These are phyloP conservation scores for Ceratocystiopsis minuta DNA, from an alignment of 2,329 filamentous ascomycete genomes.

Conservation along the genomic window DNA sequence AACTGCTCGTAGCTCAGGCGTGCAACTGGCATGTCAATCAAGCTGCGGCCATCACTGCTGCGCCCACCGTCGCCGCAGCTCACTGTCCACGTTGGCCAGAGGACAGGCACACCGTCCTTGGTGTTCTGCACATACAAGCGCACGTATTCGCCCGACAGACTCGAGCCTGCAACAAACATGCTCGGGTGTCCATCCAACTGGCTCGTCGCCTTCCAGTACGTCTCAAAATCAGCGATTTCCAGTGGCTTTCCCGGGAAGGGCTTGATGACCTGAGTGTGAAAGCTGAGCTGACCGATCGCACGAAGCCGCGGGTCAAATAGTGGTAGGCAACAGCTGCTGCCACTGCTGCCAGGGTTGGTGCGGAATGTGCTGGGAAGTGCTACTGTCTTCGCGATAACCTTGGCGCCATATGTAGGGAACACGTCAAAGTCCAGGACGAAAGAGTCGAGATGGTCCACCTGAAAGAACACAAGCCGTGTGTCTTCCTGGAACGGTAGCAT, in stretches of 20 bases:
- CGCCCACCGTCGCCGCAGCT: slow-evolving; percentile 39
- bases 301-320: slow-evolving; percentile 83
- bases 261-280: slow-evolving; percentile 91
- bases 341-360: slow-evolving; percentile 54
- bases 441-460: slow-evolving; percentile 80
- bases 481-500: slow-evolving; percentile 94
- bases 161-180: slow-evolving; percentile 84
- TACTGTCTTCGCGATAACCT: slow-evolving; percentile 90
- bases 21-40: slow-evolving; percentile 62
- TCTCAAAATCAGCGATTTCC: slow-evolving; percentile 95
- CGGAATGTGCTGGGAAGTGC: slow-evolving; percentile 78
- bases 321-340: slow-evolving; percentile 63
- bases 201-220: slow-evolving; percentile 97
- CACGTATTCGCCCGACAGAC: slow-evolving; percentile 87
- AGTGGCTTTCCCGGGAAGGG: slow-evolving; percentile 83
- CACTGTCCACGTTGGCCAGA: slow-evolving; percentile 76
- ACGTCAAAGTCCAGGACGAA: slow-evolving; percentile 96
- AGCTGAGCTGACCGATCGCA: slow-evolving; percentile 83
- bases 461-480: slow-evolving; percentile 81
- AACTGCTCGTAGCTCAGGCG: slow-evolving; percentile 63
- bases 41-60: not conserved
- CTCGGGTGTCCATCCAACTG: slow-evolving; percentile 73
- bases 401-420: slow-evolving; percentile 91
- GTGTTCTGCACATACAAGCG: slow-evolving; percentile 85
- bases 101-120: slow-evolving; percentile 66